phyloP scores from a whole-genome alignment of 768 basidiomycete genomes.

The Cyathus striatus region DNA sequence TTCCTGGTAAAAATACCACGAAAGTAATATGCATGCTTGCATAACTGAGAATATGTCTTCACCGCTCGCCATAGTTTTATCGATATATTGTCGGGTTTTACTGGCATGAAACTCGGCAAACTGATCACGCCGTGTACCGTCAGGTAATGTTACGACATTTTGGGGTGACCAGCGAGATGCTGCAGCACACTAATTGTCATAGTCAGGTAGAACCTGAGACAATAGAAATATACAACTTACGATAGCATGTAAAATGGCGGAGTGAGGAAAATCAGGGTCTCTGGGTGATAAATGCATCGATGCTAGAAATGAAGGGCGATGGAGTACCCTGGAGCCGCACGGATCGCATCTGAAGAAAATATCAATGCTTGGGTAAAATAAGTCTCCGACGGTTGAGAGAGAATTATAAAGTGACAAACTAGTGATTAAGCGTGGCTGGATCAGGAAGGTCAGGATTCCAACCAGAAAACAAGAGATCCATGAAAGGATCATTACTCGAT shows the following conservation, averaged over 20 bases:
- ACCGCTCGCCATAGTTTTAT: conserved; percentile 86
- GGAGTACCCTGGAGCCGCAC: conserved; percentile 79
- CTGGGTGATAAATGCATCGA: conserved; percentile 77
- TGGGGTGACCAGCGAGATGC: conserved; percentile 81
- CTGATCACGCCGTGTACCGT: conserved; percentile 75
- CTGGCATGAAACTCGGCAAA: conserved; percentile 86
- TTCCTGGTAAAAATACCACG: conserved; percentile 91
- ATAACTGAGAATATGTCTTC: conserved; percentile 83
- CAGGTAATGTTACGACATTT: conserved; percentile 58
- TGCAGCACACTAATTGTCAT: conserved; percentile 64
- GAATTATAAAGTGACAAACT: conserved; percentile 41
- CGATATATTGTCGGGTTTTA: conserved; percentile 85
- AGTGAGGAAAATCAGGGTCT: conserved; percentile 83
- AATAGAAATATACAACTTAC: conserved; percentile 33
- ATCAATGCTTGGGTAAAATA: conserved; percentile 53
- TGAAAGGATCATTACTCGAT: conserved; percentile 44
- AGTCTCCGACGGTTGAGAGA: conserved; percentile 6
- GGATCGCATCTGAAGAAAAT: conserved; percentile 88
- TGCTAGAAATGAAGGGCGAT: conserved; percentile 73
- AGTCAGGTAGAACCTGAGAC: no score
- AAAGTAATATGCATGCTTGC: conserved; percentile 81
- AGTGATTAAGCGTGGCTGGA: conserved; percentile 66
- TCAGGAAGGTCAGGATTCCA: conserved; percentile 87
- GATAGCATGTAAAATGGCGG: conserved; percentile 88
- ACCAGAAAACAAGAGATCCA: conserved; percentile 68